Conservation (phyloP, 148 eudicot genomes). For the Fallopia convolvulus region DNA sequence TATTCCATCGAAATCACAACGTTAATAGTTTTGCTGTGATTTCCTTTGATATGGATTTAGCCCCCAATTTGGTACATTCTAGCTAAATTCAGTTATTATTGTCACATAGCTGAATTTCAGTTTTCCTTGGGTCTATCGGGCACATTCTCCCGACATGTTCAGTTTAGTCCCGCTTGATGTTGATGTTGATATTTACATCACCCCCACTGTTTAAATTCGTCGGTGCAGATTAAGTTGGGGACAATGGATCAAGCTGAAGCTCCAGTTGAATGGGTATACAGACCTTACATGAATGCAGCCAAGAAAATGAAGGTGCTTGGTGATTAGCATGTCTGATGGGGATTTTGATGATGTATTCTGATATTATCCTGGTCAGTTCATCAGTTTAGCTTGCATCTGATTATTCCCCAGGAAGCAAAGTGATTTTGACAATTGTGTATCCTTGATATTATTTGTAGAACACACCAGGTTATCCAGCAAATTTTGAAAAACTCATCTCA, state of each 20-base stretch:
- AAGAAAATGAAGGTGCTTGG: conserved; percentile 73
- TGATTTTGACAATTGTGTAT: not conserved
- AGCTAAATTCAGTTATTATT: no score
- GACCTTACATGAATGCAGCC: conserved; percentile 84
- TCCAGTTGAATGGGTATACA: conserved; percentile 65
- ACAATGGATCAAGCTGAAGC: conserved; percentile 91
- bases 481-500: not conserved
- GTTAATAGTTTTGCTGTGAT: no score
- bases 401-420: not conserved
- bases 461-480: not conserved
- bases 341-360: not conserved
- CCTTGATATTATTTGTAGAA: not conserved
- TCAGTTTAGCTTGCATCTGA: not conserved
- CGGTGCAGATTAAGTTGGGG: conserved; percentile 74
- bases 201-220: not conserved
- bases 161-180: no score
- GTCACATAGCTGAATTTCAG: no score
- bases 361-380: not conserved
- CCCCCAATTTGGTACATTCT: no score
- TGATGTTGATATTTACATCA: no score
- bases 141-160: no score
- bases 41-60: no score
- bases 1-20: no score
- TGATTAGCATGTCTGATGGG: conserved; percentile 19
- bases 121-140: no score